Base-by-base conservation (phyloP, 805 yeast species). In the Barnettozyma siamensis region DNA sequence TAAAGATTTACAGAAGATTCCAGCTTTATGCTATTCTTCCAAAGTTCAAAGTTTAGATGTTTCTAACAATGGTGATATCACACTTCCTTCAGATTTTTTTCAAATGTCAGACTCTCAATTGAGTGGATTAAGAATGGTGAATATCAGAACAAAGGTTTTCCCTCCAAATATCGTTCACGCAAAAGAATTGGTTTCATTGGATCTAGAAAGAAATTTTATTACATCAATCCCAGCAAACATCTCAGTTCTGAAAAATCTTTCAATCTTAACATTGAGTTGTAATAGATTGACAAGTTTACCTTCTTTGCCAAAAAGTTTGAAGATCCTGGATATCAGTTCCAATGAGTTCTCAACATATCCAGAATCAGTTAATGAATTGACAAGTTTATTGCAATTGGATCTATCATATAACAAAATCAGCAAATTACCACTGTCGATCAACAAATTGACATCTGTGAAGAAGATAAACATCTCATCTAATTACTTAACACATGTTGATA, bases 1-100 rank as follows among this genome's bases (percentile, higher is more conserved):
- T 41, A 73, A 83, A 67, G 81, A 83, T 51, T 66, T 89, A 42
- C 87, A 86, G 47, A 86, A 87, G 16, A 84, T 91, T 7, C 97
- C 97, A 0, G 83, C 87, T 40, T 72, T 83, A 23, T 76, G 89
- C 47, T 88, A 83, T 57, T 85, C 95, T 1, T 75, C 81, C 42
- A 91, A 86, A 47, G 87, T 89, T 43, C 84, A 83, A 51, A 72
- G 80, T 46, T 68, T 89, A 46, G 91, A 89, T 60, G 87, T 88
- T 8, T 83, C 94, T 2, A 78, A 83, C 47, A 89, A 89, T 58
- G 95, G 96, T 4, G 83, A 94, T 15, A 81, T 91, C 40, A 77
- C 80, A 44, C 67, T 89, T 27, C 95, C 97, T 0, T 65, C 78
- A 41, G 96, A 88, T 56, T 89, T 89, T 58, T 79, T 89, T 53